Conservation (phyloP, 2,329 filamentous ascomycete species). For the Trematosphaeria pertusa region DNA sequence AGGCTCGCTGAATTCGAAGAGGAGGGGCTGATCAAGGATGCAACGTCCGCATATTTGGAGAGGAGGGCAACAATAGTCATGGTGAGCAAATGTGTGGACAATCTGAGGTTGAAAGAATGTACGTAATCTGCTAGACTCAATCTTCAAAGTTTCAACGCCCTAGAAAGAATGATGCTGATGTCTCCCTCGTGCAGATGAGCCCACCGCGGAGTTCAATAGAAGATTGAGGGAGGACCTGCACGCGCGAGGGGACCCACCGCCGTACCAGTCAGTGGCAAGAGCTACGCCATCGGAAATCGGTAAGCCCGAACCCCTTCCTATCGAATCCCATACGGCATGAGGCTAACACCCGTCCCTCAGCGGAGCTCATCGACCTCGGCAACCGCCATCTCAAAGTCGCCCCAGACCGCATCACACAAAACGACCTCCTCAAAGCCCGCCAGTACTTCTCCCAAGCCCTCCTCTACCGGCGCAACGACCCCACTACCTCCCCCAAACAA, state of each 20-base stretch:
- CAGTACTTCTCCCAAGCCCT: constrained; percentile 22
- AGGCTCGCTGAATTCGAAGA: constrained; percentile 19
- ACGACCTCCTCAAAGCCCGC: constrained; percentile 9
- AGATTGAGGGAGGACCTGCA: constrained; percentile 3
- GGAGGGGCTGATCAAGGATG: constrained; percentile 9
- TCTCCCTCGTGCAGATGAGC: constrained; percentile 11
- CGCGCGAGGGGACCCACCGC: neutral
- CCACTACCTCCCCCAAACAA: constrained; percentile 17
- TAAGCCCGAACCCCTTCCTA: neutral
- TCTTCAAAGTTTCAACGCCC: too few relatives aligned
- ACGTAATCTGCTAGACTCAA: too few relatives aligned
- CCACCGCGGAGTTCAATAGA: constrained; percentile 7
- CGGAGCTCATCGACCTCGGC: constrained; percentile 13
- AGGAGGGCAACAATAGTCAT: constrained; percentile 10
- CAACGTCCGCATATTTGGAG: constrained; percentile 16
- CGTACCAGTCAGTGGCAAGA: constrained; percentile 1
- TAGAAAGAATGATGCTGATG: constrained; percentile 2
- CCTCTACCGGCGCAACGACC: constrained; percentile 14
- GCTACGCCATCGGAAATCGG: constrained; percentile 14
- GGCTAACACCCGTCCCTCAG: neutral
- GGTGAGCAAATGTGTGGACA: constrained; percentile 17
- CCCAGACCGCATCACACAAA: constrained; percentile 1
- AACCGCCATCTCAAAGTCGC: constrained; percentile 12
- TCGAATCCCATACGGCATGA: neutral
- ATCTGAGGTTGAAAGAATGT: constrained; percentile 19